phyloP scores from a whole-genome alignment of 495 filamentous ascomycete genomes.

The Hyaloscypha finlandica region DNA sequence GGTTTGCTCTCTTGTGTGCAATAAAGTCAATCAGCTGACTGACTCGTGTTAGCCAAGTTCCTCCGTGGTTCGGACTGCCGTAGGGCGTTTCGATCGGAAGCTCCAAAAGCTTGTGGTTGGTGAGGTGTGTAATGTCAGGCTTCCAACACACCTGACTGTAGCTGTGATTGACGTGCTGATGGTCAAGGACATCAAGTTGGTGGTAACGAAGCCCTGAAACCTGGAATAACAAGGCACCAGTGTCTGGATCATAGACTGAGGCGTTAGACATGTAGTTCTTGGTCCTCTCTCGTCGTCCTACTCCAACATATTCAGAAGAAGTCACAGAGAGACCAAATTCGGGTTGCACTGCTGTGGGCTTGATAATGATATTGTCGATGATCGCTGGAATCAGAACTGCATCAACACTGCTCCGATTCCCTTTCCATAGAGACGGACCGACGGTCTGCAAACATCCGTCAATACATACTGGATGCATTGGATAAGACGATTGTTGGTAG shows the following conservation, averaged over 20 bases:
- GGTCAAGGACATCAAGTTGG: background rate
- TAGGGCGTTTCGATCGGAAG: slow-evolving; percentile 10
- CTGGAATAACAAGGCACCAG: slow-evolving; percentile 29
- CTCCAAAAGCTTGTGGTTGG: slow-evolving; percentile 23
- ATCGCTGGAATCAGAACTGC: slow-evolving; percentile 1
- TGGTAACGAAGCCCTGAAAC: slow-evolving; percentile 27
- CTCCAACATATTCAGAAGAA: background rate
- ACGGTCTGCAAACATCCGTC: slow-evolving; percentile 41
- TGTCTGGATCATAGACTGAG: slow-evolving; percentile 27
- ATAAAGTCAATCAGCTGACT: slow-evolving; percentile 33
- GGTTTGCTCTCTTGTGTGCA: slow-evolving; percentile 36
- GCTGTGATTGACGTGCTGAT: slow-evolving; percentile 7
- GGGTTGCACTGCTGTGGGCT: background rate
- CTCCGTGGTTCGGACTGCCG: too few species aligned
- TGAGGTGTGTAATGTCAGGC: slow-evolving; percentile 32
- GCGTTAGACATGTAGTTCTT: slow-evolving; percentile 24
- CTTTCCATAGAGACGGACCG: slow-evolving; percentile 20
- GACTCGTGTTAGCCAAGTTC: background rate
- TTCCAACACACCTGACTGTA: slow-evolving; percentile 33
- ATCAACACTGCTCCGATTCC: slow-evolving; percentile 15
- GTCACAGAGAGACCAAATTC: slow-evolving; percentile 6
- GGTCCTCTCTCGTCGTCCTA: slow-evolving; percentile 5
- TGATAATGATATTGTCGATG: slow-evolving; percentile 5
- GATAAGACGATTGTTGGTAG: slow-evolving; percentile 36
- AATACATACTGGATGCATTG: slow-evolving; percentile 44